Conservation (phyloP, 1,284 basidiomycete species). For the Coniferiporia weirii region DNA sequence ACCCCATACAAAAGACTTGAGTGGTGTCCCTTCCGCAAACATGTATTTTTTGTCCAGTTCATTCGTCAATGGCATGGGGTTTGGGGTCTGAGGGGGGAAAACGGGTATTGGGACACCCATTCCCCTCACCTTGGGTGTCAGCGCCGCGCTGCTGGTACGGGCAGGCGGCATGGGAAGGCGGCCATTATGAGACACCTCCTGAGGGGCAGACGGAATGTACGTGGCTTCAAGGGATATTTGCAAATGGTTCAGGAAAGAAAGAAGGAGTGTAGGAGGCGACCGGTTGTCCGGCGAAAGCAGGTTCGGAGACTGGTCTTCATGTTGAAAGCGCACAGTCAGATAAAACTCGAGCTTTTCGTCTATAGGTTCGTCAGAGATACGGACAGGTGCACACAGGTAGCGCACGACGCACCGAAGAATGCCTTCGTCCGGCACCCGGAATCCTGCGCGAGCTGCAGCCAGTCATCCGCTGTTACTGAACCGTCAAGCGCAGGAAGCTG, state of each 20-base stretch:
- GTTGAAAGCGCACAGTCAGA: constrained; percentile 49
- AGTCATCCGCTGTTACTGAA: constrained; percentile 2
- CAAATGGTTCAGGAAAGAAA: constrained; percentile 63
- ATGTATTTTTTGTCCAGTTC: constrained; percentile 70
- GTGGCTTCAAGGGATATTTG: constrained; percentile 77
- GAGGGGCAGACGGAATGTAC: constrained; percentile 61
- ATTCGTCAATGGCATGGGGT: constrained; percentile 64
- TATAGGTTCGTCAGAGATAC: constrained; percentile 31
- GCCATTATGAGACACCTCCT: constrained; percentile 28
- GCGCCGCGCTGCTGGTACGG: constrained; percentile 13
- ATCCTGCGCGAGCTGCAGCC: constrained; percentile 23
- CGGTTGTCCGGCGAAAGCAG: constrained; percentile 28
- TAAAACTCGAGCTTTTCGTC: constrained; percentile 74
- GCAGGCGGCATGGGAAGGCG: constrained; percentile 42
- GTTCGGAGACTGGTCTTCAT: constrained; percentile 29
- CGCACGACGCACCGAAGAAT: constrained; percentile 67
- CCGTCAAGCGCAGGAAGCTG: constrained; percentile 44
- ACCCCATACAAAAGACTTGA: constrained; percentile 71
- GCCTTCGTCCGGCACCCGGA: constrained; percentile 58
- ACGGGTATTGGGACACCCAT: constrained; percentile 49
- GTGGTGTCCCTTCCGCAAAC: constrained; percentile 67
- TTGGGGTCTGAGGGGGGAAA: constrained; percentile 70
- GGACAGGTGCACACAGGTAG: constrained; percentile 18
- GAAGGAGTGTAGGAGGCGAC: constrained; percentile 49
- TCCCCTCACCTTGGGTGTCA: constrained; percentile 27